Conservation (phyloP, 2,329 filamentous ascomycete species). For the Talaromyces rugulosus region DNA sequence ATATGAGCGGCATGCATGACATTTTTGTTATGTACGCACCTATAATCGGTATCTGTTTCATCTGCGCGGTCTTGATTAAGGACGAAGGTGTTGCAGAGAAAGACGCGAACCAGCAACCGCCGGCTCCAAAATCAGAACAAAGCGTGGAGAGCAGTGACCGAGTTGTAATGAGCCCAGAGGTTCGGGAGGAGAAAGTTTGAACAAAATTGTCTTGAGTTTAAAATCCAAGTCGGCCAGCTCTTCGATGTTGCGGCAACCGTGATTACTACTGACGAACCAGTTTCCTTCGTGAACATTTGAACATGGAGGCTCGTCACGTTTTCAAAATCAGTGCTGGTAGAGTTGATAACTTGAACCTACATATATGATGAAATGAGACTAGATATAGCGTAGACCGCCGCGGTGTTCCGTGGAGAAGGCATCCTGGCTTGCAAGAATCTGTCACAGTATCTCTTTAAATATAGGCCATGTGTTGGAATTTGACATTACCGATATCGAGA, state of each 20-base stretch:
- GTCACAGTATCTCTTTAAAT: too few relatives aligned
- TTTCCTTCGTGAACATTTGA: background rate
- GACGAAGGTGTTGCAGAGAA: slow-evolving; percentile 8
- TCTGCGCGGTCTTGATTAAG: slow-evolving; percentile 5
- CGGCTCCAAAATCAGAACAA: background rate
- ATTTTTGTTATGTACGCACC: slow-evolving; percentile 8
- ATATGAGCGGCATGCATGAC: slow-evolving; percentile 9
- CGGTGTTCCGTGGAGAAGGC: too few relatives aligned
- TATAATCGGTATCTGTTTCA: slow-evolving; percentile 6
- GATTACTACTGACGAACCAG: background rate
- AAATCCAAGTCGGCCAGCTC: background rate
- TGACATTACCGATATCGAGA: too few relatives aligned
- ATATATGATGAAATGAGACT: too few relatives aligned
- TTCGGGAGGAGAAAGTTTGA: background rate
- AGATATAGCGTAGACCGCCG: too few relatives aligned
- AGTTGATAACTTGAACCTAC: too few relatives aligned
- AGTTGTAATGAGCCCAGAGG: background rate
- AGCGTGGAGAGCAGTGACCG: background rate
- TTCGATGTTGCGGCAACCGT: background rate
- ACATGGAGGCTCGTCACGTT: background rate
- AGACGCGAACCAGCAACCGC: background rate
- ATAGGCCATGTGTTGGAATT: too few relatives aligned
- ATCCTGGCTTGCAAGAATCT: too few relatives aligned
- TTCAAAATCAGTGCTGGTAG: background rate
- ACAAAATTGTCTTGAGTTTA: background rate